Percentiles rank a stretch among this genome's conserved stretches.
These are phyloP conservation scores for Mycena vitilis DNA, from an alignment of 768 basidiomycete genomes.

Conservation along the genomic window DNA sequence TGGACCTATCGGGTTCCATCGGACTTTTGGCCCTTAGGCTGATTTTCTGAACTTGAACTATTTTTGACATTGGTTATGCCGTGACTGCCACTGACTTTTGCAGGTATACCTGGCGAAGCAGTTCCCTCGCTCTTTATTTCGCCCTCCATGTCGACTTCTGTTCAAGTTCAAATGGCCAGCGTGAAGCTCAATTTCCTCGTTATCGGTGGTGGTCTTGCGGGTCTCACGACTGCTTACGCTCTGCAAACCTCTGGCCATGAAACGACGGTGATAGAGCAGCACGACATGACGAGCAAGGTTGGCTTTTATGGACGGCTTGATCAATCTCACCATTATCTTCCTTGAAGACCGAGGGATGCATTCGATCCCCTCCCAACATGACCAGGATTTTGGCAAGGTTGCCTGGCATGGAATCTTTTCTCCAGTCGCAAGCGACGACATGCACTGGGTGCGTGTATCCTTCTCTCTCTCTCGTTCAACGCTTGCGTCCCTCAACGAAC, in stretches of 20 bases:
- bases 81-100: neutral
- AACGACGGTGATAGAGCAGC: constrained; percentile 20
- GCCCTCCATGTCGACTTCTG: constrained; percentile 1
- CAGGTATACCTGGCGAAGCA: neutral
- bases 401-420: constrained; percentile 27
- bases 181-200: constrained; percentile 48
- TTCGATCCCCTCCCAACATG: no score
- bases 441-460: constrained; percentile 19
- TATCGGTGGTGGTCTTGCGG: constrained; percentile 50
- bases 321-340: neutral
- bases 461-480: neutral
- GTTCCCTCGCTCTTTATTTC: neutral
- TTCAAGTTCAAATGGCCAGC: neutral
- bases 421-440: constrained; percentile 7
- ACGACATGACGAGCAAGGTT: neutral
- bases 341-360: constrained; percentile 26
- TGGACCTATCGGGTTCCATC: constrained; percentile 14
- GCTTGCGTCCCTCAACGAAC: neutral
- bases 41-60: constrained; percentile 5
- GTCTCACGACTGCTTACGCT: constrained; percentile 48
- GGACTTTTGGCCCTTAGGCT: constrained; percentile 15
- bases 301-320: neutral
- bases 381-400: constrained; percentile 22
- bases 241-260: constrained; percentile 36
- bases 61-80: neutral